Conservation (phyloP, 192 early-diverging fungal genomes). For the Coemansia sp. region DNA sequence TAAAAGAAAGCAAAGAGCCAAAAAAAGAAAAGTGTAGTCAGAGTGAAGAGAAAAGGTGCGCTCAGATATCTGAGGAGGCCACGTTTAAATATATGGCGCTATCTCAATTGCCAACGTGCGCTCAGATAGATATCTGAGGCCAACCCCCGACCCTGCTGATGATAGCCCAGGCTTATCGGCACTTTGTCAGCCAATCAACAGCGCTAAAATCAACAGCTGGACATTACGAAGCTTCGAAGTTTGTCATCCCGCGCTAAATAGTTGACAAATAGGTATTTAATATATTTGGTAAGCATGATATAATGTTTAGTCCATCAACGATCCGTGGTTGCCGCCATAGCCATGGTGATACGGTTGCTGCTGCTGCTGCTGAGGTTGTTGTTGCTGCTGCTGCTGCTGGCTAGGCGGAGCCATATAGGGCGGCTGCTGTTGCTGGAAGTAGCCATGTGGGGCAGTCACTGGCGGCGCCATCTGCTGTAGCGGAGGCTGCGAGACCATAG, state of each 20-base stretch:
- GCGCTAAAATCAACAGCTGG: background rate
- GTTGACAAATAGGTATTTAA: background rate
- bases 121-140: background rate
- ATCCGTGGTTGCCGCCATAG: constrained; percentile 45
- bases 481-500: constrained; percentile 23
- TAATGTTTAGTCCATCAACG: constrained; percentile 40
- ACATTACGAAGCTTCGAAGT: background rate
- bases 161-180: background rate
- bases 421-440: constrained; percentile 25
- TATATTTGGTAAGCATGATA: background rate
- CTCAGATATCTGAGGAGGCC: background rate
- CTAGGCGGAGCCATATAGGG: constrained; percentile 23
- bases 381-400: constrained; percentile 20
- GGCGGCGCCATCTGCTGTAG: constrained; percentile 17
- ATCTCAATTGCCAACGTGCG: background rate
- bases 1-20: background rate
- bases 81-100: background rate
- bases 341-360: constrained; percentile 45
- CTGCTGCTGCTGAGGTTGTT: constrained; percentile 27
- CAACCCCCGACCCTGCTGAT: constrained; percentile 1
- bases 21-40: background rate
- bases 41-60: background rate
- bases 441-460: constrained; percentile 16
- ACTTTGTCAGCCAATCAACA: constrained; percentile 14
- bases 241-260: background rate